A percentile compares a stretch with the other conserved stretches of the same genome.
phyloP scores from a whole-genome alignment of 2,329 filamentous ascomycete species.

The Helicocarpus griseus region DNA sequence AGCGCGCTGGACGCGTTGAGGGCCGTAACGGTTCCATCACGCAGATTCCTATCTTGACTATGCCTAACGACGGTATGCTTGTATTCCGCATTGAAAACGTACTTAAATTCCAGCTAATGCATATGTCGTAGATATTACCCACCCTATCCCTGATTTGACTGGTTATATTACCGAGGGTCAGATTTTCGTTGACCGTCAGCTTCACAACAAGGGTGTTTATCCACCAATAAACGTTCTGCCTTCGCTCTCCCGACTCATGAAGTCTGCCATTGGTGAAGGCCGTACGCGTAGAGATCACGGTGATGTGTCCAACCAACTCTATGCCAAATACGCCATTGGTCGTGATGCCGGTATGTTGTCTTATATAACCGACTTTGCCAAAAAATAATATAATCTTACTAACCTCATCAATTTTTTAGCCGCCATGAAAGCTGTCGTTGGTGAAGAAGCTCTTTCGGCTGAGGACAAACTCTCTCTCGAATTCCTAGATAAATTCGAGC shows the following conservation, averaged over 20 bases:
- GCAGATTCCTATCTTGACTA: conserved; percentile 96
- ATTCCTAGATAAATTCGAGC: conserved; percentile 97
- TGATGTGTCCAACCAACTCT: conserved; percentile 98
- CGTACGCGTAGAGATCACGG: conserved; percentile 95
- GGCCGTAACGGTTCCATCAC: conserved; percentile 98
- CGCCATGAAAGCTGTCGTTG: conserved; percentile 98
- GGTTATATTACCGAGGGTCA: conserved; percentile 99
- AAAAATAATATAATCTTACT: neutral
- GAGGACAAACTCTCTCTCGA: conserved; percentile 98
- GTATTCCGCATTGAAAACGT: neutral
- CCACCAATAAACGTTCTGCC: conserved; percentile 97
- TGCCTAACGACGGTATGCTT: conserved; percentile 82
- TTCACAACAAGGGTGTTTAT: conserved; percentile 95
- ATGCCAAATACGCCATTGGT: conserved; percentile 98
- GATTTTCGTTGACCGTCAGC: conserved; percentile 89
- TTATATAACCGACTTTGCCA: neutral
- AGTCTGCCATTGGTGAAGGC: conserved; percentile 95
- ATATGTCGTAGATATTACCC: conserved; percentile 65
- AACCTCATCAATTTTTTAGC: conserved; percentile 37
- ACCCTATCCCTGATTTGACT: conserved; percentile 96
- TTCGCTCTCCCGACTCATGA: conserved; percentile 98
- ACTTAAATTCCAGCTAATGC: neutral
- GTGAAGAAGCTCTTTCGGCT: conserved; percentile 88
- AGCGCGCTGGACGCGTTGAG: conserved; percentile 93
- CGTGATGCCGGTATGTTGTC: conserved; percentile 61